phyloP scores from a whole-genome alignment of 148 eudicot species.

The Tetragonia tetragonoides region DNA sequence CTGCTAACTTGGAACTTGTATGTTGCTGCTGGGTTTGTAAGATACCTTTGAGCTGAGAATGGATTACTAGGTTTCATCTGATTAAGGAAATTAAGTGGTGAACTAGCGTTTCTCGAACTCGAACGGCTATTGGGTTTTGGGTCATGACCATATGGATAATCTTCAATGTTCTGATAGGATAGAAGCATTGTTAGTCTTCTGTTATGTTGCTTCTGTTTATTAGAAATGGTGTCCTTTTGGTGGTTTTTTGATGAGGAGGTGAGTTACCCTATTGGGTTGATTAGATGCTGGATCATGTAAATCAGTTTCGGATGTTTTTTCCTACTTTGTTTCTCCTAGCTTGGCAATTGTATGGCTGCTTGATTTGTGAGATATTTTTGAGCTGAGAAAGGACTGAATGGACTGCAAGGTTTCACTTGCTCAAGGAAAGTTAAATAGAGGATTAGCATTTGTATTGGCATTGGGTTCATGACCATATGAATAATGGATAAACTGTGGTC shows the following conservation, averaged over 20 bases:
- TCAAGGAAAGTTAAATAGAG: no score
- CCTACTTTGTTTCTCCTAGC: no score
- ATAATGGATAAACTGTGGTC: not conserved
- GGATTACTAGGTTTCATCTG: not conserved
- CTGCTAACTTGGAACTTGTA: not conserved
- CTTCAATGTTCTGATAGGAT: not conserved
- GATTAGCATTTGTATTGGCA: not conserved
- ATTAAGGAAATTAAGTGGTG: not conserved
- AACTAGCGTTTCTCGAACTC: no score
- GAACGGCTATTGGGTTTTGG: not conserved
- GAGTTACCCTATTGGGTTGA: no score
- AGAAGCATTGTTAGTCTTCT: not conserved
- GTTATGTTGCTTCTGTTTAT: not conserved
- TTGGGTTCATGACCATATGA: not conserved
- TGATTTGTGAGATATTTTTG: no score
- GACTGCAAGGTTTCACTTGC: no score
- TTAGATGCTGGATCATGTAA: no score
- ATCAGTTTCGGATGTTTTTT: no score
- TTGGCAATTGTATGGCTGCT: no score
- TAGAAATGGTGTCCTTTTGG: not conserved
- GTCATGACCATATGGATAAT: not conserved
- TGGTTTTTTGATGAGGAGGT: no score
- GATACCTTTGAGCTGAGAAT: not conserved
- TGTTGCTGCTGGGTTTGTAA: not conserved
- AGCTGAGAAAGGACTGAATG: no score